Conservation (phyloP, 2,329 filamentous ascomycete species). For the Lojkania enalia region DNA sequence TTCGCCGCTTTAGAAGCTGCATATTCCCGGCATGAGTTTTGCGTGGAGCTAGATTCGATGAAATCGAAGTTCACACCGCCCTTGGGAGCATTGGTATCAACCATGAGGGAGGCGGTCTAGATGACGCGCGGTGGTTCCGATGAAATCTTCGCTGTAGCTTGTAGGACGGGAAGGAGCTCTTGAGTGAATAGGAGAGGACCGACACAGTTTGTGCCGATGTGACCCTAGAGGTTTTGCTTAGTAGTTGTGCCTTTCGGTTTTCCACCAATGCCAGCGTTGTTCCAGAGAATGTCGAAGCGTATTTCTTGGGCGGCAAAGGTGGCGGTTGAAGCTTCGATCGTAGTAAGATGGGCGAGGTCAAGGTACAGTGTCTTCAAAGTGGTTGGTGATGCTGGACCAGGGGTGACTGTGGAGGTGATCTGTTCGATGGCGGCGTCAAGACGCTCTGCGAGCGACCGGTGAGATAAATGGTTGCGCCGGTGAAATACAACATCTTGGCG, state of each 20-base stretch:
- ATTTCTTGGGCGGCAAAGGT: constrained; percentile 45
- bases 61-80: constrained; percentile 15
- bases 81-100: constrained; percentile 7
- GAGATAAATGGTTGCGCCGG: constrained; percentile 60
- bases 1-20: constrained; percentile 21
- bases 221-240: constrained; percentile 30
- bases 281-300: constrained; percentile 48
- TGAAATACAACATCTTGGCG: constrained; percentile 57
- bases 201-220: constrained; percentile 48
- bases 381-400: constrained; percentile 27
- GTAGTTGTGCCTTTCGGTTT: constrained; percentile 28
- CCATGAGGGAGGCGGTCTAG: constrained; percentile 31
- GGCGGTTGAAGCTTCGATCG: constrained; percentile 40
- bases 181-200: constrained; percentile 48
- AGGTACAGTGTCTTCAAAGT: constrained; percentile 30
- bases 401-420: constrained; percentile 45
- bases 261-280: constrained; percentile 42
- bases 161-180: constrained; percentile 42
- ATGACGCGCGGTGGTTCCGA: constrained; percentile 40
- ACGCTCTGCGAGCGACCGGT: constrained; percentile 51
- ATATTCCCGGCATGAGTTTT: constrained; percentile 28
- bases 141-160: constrained; percentile 30
- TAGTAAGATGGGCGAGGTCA: constrained; percentile 50
- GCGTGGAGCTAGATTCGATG: background rate
- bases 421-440: constrained; percentile 50